Percentiles rank a stretch among this genome's conserved stretches.
Evolutionary conservation across 176 grass and related monocot genomes (phyloP).

Genomic region (Triticum aestivum): DNA sequence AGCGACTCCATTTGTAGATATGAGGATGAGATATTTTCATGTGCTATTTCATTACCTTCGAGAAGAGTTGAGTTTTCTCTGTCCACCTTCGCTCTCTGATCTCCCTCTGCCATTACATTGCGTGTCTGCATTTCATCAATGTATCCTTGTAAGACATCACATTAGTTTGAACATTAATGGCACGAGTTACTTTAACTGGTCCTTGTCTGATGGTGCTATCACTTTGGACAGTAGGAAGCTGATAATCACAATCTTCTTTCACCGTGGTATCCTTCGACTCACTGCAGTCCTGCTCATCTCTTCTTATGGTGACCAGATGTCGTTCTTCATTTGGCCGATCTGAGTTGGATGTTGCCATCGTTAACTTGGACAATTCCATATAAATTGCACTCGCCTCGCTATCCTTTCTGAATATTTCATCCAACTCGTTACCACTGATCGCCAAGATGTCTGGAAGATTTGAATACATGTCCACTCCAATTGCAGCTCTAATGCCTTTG

Average conservation of each 20-base stretch:
- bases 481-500: not conserved
- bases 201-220: not conserved
- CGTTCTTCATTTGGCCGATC: not conserved
- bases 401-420: conserved; percentile 5
- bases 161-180: not conserved
- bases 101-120: not conserved
- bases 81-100: not conserved
- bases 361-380: conserved; percentile 1
- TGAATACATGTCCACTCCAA: conserved; percentile 6
- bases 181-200: not conserved
- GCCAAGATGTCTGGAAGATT: not conserved
- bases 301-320: not conserved
- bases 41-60: not conserved
- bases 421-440: conserved; percentile 1
- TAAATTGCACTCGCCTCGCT: not conserved
- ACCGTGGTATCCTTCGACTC: not conserved
- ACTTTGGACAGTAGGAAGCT: conserved; percentile 7
- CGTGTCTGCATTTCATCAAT: not conserved
- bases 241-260: not conserved
- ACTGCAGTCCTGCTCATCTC: not conserved
- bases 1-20: not conserved
- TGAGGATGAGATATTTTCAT: not conserved
- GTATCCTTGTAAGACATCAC: not conserved
- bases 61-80: not conserved
- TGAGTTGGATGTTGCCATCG: not conserved